phyloP scores from a whole-genome alignment of 2,329 filamentous ascomycete species.

The Fusarium coffeatum region DNA sequence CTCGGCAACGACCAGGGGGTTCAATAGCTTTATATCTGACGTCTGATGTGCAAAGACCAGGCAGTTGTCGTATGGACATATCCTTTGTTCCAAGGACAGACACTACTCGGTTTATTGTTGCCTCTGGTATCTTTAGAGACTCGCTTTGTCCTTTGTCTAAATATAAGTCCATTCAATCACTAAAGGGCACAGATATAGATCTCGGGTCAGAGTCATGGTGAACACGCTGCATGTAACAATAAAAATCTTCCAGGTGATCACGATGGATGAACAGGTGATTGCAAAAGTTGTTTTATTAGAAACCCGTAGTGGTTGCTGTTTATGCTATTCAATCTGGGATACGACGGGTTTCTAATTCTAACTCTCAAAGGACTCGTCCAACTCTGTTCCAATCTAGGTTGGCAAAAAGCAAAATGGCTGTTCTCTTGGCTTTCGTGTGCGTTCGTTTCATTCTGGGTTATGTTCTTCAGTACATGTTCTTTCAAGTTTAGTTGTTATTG shows the following conservation, averaged over 20 bases:
- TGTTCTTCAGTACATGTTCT: neutral
- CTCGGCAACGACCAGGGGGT: neutral
- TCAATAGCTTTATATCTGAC: neutral
- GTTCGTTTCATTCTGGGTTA: neutral
- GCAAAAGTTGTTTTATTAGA: neutral
- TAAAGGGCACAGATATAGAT: neutral
- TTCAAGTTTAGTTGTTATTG: neutral
- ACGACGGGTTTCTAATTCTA: neutral
- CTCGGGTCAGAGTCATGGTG: neutral
- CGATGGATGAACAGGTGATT: neutral
- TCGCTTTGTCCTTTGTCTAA: conserved; percentile 1
- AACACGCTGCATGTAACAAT: neutral
- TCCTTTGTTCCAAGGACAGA: conserved; percentile 8
- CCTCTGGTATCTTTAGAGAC: neutral
- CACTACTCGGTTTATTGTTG: neutral
- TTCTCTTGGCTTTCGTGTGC: neutral
- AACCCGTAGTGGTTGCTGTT: neutral
- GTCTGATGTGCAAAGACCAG: neutral
- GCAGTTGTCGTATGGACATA: neutral
- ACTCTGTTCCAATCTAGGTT: neutral
- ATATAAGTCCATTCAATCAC: neutral
- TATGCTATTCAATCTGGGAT: neutral
- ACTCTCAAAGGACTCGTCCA: neutral
- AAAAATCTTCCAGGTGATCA: neutral
- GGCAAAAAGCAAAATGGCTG: neutral